Evolutionary conservation across 345 rosid genomes (phyloP).

Genomic region (Mallotus nudiflorus): DNA sequence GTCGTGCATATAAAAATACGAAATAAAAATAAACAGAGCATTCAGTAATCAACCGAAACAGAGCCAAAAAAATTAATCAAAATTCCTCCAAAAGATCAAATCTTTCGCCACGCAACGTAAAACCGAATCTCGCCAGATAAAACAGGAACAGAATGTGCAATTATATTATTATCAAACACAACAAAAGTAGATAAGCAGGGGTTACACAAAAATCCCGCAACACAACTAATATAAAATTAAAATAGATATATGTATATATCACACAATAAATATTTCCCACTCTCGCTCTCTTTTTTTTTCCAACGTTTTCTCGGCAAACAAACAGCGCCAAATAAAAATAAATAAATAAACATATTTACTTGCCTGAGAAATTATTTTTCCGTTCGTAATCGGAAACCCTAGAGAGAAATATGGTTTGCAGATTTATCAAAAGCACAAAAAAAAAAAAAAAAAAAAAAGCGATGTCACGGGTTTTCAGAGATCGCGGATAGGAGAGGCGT

Average conservation of each 20-base stretch:
- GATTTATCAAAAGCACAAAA: too few relatives aligned
- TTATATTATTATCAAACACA: background rate
- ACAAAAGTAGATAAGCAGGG: background rate
- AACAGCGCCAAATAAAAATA: background rate
- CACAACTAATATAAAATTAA: too few relatives aligned
- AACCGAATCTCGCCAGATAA: background rate
- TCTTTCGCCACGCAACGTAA: background rate
- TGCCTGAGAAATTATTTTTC: conserved; percentile 27
- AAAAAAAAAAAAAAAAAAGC: conserved; percentile 2
- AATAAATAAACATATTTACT: conserved; percentile 9
- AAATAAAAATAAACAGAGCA: background rate
- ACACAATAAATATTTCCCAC: too few relatives aligned
- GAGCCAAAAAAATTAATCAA: background rate
- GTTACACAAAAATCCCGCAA: too few relatives aligned
- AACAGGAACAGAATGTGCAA: background rate
- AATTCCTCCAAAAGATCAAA: background rate
- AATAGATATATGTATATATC: too few relatives aligned
- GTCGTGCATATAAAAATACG: too few relatives aligned
- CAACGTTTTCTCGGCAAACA: conserved; percentile 10
- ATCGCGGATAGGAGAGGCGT: conserved; percentile 24
- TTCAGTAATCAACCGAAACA: background rate
- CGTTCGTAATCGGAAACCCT: conserved; percentile 38
- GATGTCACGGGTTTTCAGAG: conserved; percentile 19
- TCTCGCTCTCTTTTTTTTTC: too few relatives aligned
- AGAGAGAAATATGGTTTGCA: conserved; percentile 11